Evolutionary conservation across 805 yeast genomes (phyloP), one percentile per base, ranked within the genome.

Genomic region (Ogataea trehalophila): DNA sequence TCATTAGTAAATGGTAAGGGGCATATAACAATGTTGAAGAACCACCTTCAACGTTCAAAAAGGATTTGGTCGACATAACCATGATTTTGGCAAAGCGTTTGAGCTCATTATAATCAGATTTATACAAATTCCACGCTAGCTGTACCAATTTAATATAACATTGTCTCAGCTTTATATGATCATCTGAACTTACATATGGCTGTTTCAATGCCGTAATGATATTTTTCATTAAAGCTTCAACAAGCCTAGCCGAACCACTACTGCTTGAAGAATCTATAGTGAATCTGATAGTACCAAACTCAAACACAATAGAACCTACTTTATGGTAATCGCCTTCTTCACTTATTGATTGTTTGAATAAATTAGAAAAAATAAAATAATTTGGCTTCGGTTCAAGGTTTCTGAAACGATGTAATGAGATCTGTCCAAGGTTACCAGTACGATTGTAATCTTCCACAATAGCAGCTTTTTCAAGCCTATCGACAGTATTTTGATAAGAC

Each of bases 71-170:
- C 1, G 51, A 46, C 9, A 47, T 45, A 9, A 58, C 38, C 8
- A 62, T 22, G 5, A 55, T 41, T 29, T 43, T 53, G 0, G 62
- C 53, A 26, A 61, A 44, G 20, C 41, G 37, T 4, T 47, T 41
- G 11, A 65, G 33, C 15, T 52, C 52, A 2, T 20, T 39, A 1
- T 35, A 13, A 23, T 45, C 49, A 37, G 47, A 46, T 1, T 33
- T 38, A 31, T 50, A 48, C 11, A 61, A 31, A 31, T 51, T 56
- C 61, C 65, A 62, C 2, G 53, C 29, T n/a, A 63, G 39, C 43
- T 59, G 62, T 5, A 58, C 31, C 18, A 63, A 16, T 26, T 58
- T 47, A 6, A 64, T 61, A 35, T 61, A 53, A 6, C 53, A 42
- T 37, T 55, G 58, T 38, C 68, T 50, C 1, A 63, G n/a, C 37